These are phyloP conservation scores for Mycena rosella DNA, from an alignment of 768 basidiomycete genomes.

Conservation along the genomic window DNA sequence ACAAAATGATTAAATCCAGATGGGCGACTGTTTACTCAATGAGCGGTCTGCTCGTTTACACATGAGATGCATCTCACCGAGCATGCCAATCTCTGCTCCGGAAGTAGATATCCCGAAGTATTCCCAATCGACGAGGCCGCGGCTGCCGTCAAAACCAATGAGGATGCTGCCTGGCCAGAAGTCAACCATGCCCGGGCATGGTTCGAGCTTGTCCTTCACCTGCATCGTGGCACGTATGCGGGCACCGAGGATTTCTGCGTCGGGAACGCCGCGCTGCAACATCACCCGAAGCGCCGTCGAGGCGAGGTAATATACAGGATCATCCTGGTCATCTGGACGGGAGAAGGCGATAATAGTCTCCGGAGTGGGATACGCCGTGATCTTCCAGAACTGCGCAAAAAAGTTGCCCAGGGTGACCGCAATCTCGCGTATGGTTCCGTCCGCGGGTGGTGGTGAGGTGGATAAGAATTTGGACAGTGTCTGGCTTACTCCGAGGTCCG, in stretches of 20 bases:
- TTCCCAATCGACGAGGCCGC: slow-evolving; percentile 50
- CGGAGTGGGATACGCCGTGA: slow-evolving; percentile 28
- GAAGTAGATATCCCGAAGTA: slow-evolving; percentile 48
- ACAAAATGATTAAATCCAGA: slow-evolving; percentile 43
- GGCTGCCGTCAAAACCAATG: slow-evolving; percentile 37
- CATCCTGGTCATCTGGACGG: slow-evolving; percentile 15
- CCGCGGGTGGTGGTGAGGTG: not conserved
- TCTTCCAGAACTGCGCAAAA: slow-evolving; percentile 31
- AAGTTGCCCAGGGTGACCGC: slow-evolving; percentile 35
- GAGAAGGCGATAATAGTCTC: slow-evolving; percentile 21
- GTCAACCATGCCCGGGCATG: slow-evolving; percentile 48
- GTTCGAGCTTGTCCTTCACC: slow-evolving; percentile 25
- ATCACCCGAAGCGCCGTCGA: slow-evolving; percentile 31
- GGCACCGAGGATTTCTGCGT: slow-evolving; percentile 35
- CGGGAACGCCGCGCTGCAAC: slow-evolving; percentile 15
- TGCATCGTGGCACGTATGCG: slow-evolving; percentile 27
- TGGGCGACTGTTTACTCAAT: slow-evolving; percentile 43
- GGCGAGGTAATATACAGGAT: slow-evolving; percentile 27
- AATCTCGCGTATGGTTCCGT: slow-evolving; percentile 11
- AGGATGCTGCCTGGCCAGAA: slow-evolving; percentile 51
- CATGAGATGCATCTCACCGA: slow-evolving; percentile 38
- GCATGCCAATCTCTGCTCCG: slow-evolving; percentile 49
- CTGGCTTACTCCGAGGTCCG: slow-evolving; percentile 38
- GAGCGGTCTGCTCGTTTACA: not conserved
- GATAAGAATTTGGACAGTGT: slow-evolving; percentile 36